Conservation (phyloP, 805 yeast species). For the Huiozyma sinensis region DNA sequence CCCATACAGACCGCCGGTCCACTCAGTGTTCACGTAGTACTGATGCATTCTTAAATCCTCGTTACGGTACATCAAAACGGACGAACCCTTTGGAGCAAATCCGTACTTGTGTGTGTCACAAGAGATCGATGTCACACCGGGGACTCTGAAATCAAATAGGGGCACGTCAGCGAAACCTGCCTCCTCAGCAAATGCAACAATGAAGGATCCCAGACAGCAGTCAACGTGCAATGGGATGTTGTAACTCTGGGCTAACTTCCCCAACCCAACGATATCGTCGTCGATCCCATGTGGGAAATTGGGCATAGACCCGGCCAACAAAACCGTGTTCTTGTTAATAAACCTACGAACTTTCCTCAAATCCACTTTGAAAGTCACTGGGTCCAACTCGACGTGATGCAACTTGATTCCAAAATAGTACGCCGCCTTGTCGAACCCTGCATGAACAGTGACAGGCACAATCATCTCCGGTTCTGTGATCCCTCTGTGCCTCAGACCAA, state of each 20-base stretch:
- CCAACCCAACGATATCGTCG: slow-evolving; percentile 72
- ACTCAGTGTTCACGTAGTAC: slow-evolving; percentile 70
- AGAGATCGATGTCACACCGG: slow-evolving; percentile 95
- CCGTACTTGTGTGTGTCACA: slow-evolving; percentile 99
- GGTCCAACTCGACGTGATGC: slow-evolving; percentile 69
- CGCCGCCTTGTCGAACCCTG: slow-evolving; percentile 90
- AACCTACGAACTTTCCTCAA: slow-evolving; percentile 47
- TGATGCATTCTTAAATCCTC: slow-evolving; percentile 62
- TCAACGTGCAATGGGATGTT: slow-evolving; percentile 90
- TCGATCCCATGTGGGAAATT: slow-evolving; percentile 94
- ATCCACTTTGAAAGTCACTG: slow-evolving; percentile 57
- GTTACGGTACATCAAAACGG: slow-evolving; percentile 80
- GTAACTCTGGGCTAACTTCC: slow-evolving; percentile 47
- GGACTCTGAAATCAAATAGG: slow-evolving; percentile 72
- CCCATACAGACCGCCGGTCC: slow-evolving; percentile 95
- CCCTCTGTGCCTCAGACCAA: slow-evolving; percentile 48
- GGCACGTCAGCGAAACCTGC: slow-evolving; percentile 38
- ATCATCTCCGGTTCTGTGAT: slow-evolving; percentile 72
- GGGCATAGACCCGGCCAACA: slow-evolving; percentile 90
- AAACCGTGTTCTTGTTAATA: slow-evolving; percentile 69
- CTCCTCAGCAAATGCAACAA: slow-evolving; percentile 66
- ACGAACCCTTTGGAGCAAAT: slow-evolving; percentile 95
- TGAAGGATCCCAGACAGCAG: slow-evolving; percentile 89
- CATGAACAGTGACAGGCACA: slow-evolving; percentile 86
- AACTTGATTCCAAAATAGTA: slow-evolving; percentile 80